Percentiles rank a stretch among this genome's conserved stretches.
These are phyloP conservation scores for Saccharomycopsis lassenensis DNA, from an alignment of 805 yeast species.

Conservation along the genomic window DNA sequence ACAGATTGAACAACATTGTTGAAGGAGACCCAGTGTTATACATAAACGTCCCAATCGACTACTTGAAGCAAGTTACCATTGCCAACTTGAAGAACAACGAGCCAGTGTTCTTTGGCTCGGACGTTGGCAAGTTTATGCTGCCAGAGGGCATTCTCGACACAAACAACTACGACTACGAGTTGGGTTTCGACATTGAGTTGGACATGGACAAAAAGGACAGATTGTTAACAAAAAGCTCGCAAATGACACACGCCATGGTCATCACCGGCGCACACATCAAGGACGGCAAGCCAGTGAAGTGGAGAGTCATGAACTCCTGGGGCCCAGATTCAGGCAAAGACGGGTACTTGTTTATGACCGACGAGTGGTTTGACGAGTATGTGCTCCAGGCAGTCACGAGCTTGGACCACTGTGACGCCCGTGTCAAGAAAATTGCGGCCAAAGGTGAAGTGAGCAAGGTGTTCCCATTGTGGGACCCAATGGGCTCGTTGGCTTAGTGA, in stretches of 20 bases:
- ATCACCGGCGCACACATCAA: conserved; percentile 74
- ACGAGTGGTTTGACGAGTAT: conserved; percentile 63
- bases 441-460: conserved; percentile 39
- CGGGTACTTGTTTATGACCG: conserved; percentile 63
- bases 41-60: conserved; percentile 52
- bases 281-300: conserved; percentile 48
- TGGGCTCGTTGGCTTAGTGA: conserved; percentile 55
- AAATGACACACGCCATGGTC: conserved; percentile 88
- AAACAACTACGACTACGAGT: conserved; percentile 53
- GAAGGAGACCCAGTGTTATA: conserved; percentile 65
- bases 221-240: conserved; percentile 55
- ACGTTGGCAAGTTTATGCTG: conserved; percentile 72
- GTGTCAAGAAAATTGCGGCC: conserved; percentile 26
- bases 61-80: conserved; percentile 50
- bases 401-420: conserved; percentile 33
- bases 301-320: conserved; percentile 74
- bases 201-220: conserved; percentile 55
- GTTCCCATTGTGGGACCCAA: conserved; percentile 70
- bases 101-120: conserved; percentile 82
- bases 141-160: conserved; percentile 65
- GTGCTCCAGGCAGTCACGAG: conserved; percentile 64
- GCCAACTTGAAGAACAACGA: conserved; percentile 60
- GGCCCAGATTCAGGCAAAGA: conserved; percentile 57
- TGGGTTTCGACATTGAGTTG: conserved; percentile 40
- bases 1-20: conserved; percentile 60